phyloP scores from a whole-genome alignment of 2,329 filamentous ascomycete species.

The Clarireedia monteithiana region DNA sequence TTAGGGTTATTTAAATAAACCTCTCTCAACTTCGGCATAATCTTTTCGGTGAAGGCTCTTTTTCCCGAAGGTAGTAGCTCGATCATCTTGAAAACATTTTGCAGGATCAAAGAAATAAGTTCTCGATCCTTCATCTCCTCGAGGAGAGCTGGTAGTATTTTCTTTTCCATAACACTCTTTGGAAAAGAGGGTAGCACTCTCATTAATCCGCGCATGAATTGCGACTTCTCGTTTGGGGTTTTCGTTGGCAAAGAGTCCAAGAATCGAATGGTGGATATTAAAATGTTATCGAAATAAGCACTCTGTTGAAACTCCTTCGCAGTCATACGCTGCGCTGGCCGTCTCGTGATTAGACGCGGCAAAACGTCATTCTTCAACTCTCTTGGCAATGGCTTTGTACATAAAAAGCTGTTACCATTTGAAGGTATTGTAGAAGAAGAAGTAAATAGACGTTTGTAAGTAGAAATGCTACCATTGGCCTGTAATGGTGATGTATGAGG shows the following conservation, averaged over 20 bases:
- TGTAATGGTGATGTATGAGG: constrained; percentile 84
- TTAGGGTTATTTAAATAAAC: constrained; percentile 62
- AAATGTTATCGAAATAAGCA: constrained; percentile 92
- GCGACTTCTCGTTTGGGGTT: constrained; percentile 80
- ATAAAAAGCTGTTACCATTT: constrained; percentile 75
- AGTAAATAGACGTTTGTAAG: constrained; percentile 78
- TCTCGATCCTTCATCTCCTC: constrained; percentile 94
- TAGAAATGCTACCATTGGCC: constrained; percentile 68
- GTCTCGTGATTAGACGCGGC: constrained; percentile 76
- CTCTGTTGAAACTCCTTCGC: constrained; percentile 91
- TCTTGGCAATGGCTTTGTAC: constrained; percentile 68
- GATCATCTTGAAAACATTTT: constrained; percentile 88
- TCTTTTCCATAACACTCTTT: constrained; percentile 88
- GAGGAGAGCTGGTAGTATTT: constrained; percentile 78
- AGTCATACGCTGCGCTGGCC: constrained; percentile 79
- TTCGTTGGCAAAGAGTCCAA: constrained; percentile 87
- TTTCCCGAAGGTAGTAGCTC: constrained; percentile 68
- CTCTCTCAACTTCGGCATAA: constrained; percentile 77
- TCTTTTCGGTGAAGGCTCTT: constrained; percentile 73
- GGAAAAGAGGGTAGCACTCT: constrained; percentile 89
- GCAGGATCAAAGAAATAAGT: constrained; percentile 73
- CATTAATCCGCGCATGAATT: constrained; percentile 82
- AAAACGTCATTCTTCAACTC: constrained; percentile 71
- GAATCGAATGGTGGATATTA: constrained; percentile 94
- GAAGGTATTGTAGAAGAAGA: constrained; percentile 74